A percentile compares a stretch with the other conserved stretches of the same genome.
Conservation (phyloP, 1,139 yeast genomes). For the Saccharomyces pastorianus region DNA sequence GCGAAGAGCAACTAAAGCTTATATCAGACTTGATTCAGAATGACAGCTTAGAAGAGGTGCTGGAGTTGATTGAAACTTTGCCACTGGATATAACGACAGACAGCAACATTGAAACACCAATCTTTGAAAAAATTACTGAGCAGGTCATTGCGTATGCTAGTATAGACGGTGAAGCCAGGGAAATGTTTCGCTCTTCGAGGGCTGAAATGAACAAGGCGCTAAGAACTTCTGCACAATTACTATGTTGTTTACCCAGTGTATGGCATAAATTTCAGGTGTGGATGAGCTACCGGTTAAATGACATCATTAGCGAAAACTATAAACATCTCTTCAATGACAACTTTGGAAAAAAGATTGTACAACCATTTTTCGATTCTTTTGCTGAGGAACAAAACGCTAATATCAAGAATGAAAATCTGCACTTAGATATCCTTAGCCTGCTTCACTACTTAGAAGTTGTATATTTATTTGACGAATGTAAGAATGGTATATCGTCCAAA, state of each 20-base stretch:
- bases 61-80: slow-evolving; percentile 12
- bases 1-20: slow-evolving; percentile 9
- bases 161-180: neutral
- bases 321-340: neutral
- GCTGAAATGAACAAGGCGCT: neutral
- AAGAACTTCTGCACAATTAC: neutral
- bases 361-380: neutral
- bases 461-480: slow-evolving; percentile 8
- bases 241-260: neutral
- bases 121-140: slow-evolving; percentile 4
- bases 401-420: neutral
- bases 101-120: neutral
- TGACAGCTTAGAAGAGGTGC: slow-evolving; percentile 11
- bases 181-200: neutral
- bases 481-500: neutral
- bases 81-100: slow-evolving; percentile 6
- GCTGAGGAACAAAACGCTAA: neutral
- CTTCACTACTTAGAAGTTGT: slow-evolving; percentile 14
- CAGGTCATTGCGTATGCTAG: slow-evolving; percentile 1
- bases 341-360: neutral
- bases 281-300: neutral
- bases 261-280: neutral
- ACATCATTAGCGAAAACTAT: neutral
- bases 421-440: slow-evolving; percentile 7
- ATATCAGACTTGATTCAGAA: slow-evolving; percentile 13